Evolutionary conservation across 2,329 filamentous ascomycete genomes (phyloP).

Genomic region (Aspergillus viridinutans): DNA sequence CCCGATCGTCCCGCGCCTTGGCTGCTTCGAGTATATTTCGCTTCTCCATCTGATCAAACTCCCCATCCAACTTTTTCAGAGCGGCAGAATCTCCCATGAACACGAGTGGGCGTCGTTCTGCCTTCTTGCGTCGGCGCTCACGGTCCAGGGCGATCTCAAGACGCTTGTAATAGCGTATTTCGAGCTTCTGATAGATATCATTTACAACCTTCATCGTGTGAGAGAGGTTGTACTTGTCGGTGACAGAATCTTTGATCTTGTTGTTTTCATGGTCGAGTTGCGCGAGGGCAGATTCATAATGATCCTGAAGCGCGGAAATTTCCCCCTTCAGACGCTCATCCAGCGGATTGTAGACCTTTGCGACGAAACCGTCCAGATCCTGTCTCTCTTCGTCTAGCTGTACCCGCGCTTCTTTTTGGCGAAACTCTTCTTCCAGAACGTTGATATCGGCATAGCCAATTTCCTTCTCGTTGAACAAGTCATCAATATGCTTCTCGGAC

Average conservation of each 20-base stretch:
- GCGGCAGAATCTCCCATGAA: slow-evolving; percentile 49
- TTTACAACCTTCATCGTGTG: slow-evolving; percentile 45
- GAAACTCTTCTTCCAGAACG: slow-evolving; percentile 52
- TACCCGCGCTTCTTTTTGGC: slow-evolving; percentile 47
- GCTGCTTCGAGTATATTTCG: slow-evolving; percentile 48
- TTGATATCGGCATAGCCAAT: slow-evolving; percentile 57
- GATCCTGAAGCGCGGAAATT: slow-evolving; percentile 45
- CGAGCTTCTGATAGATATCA: slow-evolving; percentile 45
- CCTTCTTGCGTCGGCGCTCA: slow-evolving; percentile 52
- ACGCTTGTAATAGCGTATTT: slow-evolving; percentile 48
- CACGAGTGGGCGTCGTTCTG: slow-evolving; percentile 50
- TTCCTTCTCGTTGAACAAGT: slow-evolving; percentile 53
- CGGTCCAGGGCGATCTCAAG: slow-evolving; percentile 50
- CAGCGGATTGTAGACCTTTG: slow-evolving; percentile 48
- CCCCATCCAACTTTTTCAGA: slow-evolving; percentile 47
- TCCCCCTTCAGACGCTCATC: slow-evolving; percentile 48
- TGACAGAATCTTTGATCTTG: slow-evolving; percentile 27
- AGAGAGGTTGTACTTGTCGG: slow-evolving; percentile 34
- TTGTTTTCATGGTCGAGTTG: slow-evolving; percentile 40
- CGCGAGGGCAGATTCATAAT: slow-evolving; percentile 43
- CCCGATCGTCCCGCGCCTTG: slow-evolving; percentile 46
- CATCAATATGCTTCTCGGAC: slow-evolving; percentile 50
- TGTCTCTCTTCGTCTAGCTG: slow-evolving; percentile 51
- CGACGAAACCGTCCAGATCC: slow-evolving; percentile 50
- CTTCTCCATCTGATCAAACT: slow-evolving; percentile 50